Base-by-base conservation (phyloP, 2,329 filamentous ascomycete species). In the Blumeriella jaapii region DNA sequence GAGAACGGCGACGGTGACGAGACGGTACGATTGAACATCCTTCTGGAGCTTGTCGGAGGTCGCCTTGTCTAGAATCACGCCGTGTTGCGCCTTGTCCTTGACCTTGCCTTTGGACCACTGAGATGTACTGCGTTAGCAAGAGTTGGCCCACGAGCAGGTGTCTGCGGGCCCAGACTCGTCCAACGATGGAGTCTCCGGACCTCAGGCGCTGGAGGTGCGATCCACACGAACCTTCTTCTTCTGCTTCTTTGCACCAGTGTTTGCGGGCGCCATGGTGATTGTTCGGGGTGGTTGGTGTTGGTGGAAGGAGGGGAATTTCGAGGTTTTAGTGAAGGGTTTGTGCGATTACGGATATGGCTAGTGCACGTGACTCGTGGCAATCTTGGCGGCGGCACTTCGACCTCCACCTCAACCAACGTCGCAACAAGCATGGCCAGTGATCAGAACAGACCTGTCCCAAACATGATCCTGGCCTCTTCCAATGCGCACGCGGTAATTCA, bases 41-140 rank as follows among this genome's bases (percentile, higher is more conserved):
- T 98, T 98, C 77, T 94, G 82, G 67, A 98, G 86, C 76, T 93
- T 94, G 71, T 98, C 91, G 55, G 82, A 82, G 62, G 82, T 94
- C 69, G 73, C 63, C 80, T 98, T 98, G 76, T 98, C 91, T 70
- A 98, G 85, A 62, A 96, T 75, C 68, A 98, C 91, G 67, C 83
- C 84, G 78, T 98, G 91, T 68, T 96, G 82, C 69, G 91, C 89
- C 87, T 98, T 98, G 79, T 98, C 91, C 91, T 98, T 98, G 75
- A 98, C 91, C 62, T 69, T 69, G 60, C 65, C 66, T 69, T 74
- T 74, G 43, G 68, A 73, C 78, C 77, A 81, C 41, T 46, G n/a
- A n/a, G n/a, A 28, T 36, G 19, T 29, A 17, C 15, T 19, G 13
- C 16, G 16, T 40, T 36, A 45, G 39, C 32, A 40, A 9, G 8